Evolutionary conservation across 345 rosid genomes (phyloP).

Genomic region (Punica granatum): DNA sequence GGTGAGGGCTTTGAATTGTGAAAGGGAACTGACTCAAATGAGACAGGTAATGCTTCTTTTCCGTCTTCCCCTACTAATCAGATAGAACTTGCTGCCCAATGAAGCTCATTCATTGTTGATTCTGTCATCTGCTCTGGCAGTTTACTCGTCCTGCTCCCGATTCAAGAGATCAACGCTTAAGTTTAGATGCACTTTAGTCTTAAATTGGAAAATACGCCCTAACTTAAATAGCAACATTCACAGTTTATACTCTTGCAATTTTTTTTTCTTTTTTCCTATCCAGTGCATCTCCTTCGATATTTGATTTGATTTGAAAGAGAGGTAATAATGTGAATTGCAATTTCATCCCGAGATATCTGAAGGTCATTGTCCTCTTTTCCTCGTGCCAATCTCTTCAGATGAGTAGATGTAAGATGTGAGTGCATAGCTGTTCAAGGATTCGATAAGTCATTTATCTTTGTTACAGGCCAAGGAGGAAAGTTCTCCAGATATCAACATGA

Average conservation of each 20-base stretch:
- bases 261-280: neutral
- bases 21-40: constrained; percentile 25
- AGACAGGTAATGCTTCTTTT: constrained; percentile 32
- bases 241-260: neutral
- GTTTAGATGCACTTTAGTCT: neutral
- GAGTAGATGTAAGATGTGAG: neutral
- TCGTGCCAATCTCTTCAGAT: neutral
- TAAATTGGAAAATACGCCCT: neutral
- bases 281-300: neutral
- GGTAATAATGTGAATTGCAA: neutral
- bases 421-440: neutral
- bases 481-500: constrained; percentile 23
- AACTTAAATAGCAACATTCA: neutral
- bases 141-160: neutral
- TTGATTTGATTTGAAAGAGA: neutral
- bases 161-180: neutral
- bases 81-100: neutral
- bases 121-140: neutral
- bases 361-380: neutral
- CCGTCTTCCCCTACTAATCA: neutral
- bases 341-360: neutral
- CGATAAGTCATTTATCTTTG: neutral
- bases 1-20: constrained; percentile 56
- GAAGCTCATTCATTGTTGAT: neutral
- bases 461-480: constrained; percentile 44